A percentile compares a stretch with the other conserved stretches of the same genome.
These are phyloP conservation scores for Plectosphaerella plurivora DNA, from an alignment of 2,329 filamentous ascomycete species.

Conservation along the genomic window DNA sequence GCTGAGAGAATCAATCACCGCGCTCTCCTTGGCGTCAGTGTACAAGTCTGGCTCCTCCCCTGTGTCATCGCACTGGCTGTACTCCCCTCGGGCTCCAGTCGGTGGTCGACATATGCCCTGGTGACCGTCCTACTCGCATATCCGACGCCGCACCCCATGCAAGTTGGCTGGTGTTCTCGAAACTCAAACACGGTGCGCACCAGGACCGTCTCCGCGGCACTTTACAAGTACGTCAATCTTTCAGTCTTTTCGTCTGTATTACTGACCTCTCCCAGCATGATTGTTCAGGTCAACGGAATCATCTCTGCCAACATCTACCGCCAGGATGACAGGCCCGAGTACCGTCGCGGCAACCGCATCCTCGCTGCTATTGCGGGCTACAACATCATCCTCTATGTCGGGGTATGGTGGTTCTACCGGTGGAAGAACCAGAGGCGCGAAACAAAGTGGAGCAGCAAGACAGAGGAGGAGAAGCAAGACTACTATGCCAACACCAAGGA, in stretches of 20 bases:
- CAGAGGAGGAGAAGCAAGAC: slow-evolving; percentile 24
- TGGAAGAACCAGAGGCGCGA: slow-evolving; percentile 21
- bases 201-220: slow-evolving; percentile 52
- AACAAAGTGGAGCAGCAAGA: slow-evolving; percentile 21
- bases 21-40: slow-evolving; percentile 33
- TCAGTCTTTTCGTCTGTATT: neutral
- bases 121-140: slow-evolving; percentile 27
- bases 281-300: slow-evolving; percentile 17
- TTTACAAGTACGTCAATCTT: slow-evolving; percentile 41
- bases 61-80: slow-evolving; percentile 40
- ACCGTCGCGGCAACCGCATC: slow-evolving; percentile 33
- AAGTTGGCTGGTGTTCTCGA: slow-evolving; percentile 53
- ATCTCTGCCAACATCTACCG: slow-evolving; percentile 37
- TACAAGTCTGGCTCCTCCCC: slow-evolving; percentile 49
- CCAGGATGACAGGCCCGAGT: slow-evolving; percentile 26
- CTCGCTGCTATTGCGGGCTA: slow-evolving; percentile 32
- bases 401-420: slow-evolving; percentile 24
- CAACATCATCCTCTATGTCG: slow-evolving; percentile 25
- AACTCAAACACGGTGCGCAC: slow-evolving; percentile 61
- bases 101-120: slow-evolving; percentile 28
- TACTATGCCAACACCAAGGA: slow-evolving; percentile 36
- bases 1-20: slow-evolving; percentile 38
- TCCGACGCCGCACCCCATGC: slow-evolving; percentile 42
- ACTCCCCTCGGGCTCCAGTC: slow-evolving; percentile 9
- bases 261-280: neutral